phyloP scores from a whole-genome alignment of 306 rosid genomes.

The Lablab purpureus region DNA sequence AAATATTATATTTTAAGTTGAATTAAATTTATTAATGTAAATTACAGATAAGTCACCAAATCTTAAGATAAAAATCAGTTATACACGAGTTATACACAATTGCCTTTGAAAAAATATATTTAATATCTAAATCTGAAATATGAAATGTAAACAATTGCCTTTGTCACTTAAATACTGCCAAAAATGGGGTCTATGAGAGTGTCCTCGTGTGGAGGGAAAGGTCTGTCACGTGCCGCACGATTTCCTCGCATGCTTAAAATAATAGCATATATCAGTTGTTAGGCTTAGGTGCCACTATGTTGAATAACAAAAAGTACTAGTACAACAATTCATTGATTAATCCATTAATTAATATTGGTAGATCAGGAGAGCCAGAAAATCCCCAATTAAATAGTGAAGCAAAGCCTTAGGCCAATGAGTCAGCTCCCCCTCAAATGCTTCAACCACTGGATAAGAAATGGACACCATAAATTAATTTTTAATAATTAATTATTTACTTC shows the following conservation, averaged over 20 bases:
- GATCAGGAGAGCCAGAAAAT: not conserved
- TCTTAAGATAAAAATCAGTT: too few relatives aligned
- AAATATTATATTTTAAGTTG: too few relatives aligned
- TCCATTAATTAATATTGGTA: not conserved
- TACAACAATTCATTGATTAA: too few relatives aligned
- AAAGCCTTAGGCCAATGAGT: not conserved
- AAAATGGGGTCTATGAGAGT: not conserved
- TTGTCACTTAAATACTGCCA: too few relatives aligned
- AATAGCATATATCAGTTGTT: not conserved
- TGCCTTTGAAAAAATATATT: too few relatives aligned
- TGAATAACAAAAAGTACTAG: too few relatives aligned
- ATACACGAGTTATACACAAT: too few relatives aligned
- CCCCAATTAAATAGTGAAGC: not conserved
- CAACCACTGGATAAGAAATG: not conserved
- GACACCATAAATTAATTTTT: not conserved
- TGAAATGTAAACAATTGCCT: not conserved
- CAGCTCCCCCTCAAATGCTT: too few relatives aligned
- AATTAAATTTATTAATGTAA: too few relatives aligned
- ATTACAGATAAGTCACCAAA: too few relatives aligned
- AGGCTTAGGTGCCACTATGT: too few relatives aligned
- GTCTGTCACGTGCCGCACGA: conserved; percentile 43
- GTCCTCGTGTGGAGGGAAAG: not conserved
- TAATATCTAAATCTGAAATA: too few relatives aligned
- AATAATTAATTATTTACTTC: not conserved
- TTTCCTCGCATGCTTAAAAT: conserved; percentile 46